Conservation (phyloP, 2,329 filamentous ascomycete species). For the Chaetomium sp. region DNA sequence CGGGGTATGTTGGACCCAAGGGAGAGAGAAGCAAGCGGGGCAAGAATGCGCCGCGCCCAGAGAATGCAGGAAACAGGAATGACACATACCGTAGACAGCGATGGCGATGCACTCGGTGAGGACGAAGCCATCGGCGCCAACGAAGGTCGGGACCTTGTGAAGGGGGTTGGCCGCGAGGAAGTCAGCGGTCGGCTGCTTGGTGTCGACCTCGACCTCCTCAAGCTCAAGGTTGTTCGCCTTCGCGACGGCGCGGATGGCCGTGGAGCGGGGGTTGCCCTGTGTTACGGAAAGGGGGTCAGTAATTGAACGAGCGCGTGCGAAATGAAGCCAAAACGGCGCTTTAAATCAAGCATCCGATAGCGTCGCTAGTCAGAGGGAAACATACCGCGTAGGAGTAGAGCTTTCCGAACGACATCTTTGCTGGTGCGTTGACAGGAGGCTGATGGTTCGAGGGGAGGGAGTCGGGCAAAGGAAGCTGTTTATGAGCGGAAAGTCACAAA, state of each 20-base stretch:
- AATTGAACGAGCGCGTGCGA: constrained; percentile 13
- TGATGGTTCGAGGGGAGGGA: constrained; percentile 23
- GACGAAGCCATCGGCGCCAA: constrained; percentile 83
- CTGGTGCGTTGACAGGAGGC: constrained; percentile 25
- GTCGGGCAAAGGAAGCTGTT: constrained; percentile 18
- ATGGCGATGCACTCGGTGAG: constrained; percentile 90
- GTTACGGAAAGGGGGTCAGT: constrained; percentile 12
- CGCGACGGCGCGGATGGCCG: constrained; percentile 82
- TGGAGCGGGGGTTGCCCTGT: constrained; percentile 83
- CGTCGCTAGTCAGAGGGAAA: not conserved
- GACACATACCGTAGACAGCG: constrained; percentile 87
- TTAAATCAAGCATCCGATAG: not conserved
- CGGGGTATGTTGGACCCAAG: constrained; percentile 6
- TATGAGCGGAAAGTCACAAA: constrained; percentile 12
- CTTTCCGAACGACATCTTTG: constrained; percentile 94
- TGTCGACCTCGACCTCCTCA: constrained; percentile 69
- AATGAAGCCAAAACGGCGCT: not conserved
- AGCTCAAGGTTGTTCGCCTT: constrained; percentile 96
- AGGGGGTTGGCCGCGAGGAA: constrained; percentile 83
- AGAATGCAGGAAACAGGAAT: constrained; percentile 25
- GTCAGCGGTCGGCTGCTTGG: constrained; percentile 60
- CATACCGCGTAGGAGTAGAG: constrained; percentile 81
- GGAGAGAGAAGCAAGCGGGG: constrained; percentile 21
- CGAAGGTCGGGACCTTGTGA: constrained; percentile 87
- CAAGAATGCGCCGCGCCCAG: constrained; percentile 1